Percentiles rank a stretch among this genome's conserved stretches.
These are phyloP conservation scores for Talaromyces sp. DNA, from an alignment of 2,329 filamentous ascomycete species.

Conservation along the genomic window DNA sequence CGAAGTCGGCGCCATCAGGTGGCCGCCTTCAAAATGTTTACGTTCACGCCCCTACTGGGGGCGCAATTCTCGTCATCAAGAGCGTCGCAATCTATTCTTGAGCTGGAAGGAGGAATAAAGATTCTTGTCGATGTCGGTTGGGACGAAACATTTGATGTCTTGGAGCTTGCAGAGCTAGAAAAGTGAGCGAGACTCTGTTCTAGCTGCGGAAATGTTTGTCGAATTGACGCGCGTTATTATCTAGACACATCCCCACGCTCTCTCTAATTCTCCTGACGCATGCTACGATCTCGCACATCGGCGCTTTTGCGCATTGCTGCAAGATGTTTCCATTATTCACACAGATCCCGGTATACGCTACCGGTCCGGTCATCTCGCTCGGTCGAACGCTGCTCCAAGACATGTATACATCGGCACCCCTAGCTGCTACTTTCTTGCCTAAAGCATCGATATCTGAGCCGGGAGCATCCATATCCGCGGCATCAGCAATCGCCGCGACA, in stretches of 20 bases:
- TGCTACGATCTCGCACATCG: conserved; percentile 84
- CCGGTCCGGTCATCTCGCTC: conserved; percentile 85
- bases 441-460: conserved; percentile 61
- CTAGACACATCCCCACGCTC: conserved; percentile 80
- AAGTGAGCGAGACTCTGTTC: conserved; percentile 56
- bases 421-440: conserved; percentile 81
- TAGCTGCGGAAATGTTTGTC: conserved; percentile 7
- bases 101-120: conserved; percentile 95
- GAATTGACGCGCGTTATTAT: conserved; percentile 15
- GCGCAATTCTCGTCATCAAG: conserved; percentile 75
- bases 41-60: conserved; percentile 86
- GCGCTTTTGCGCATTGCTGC: conserved; percentile 93
- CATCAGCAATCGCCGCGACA: conserved; percentile 33
- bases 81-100: conserved; percentile 90
- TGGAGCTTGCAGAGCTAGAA: conserved; percentile 81
- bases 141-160: conserved; percentile 84
- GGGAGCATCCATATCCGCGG: conserved; percentile 48
- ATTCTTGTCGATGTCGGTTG: conserved; percentile 92
- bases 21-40: conserved; percentile 67
- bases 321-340: conserved; percentile 91
- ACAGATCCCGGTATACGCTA: conserved; percentile 91
- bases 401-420: conserved; percentile 81
- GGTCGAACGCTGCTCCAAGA: conserved; percentile 89
- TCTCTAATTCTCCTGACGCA: conserved; percentile 94
- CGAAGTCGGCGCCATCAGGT: conserved; percentile 11